phyloP scores from a whole-genome alignment of 345 rosid species.

The Dovyalis caffra region DNA sequence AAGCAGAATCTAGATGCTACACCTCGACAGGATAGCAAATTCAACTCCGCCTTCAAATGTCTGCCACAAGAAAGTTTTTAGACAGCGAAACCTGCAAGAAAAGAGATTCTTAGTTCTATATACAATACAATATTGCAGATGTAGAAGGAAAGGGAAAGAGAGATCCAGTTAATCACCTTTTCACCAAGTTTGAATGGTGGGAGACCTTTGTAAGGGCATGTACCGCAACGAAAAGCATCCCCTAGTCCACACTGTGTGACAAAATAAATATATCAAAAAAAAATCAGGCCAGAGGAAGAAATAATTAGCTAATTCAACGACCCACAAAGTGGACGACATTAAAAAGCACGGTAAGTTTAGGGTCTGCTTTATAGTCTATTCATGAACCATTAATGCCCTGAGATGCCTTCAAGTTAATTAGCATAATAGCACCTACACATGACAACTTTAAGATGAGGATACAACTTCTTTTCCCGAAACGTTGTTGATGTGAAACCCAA shows the following conservation, averaged over 20 bases:
- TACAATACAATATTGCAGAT: neutral
- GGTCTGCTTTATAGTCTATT: neutral
- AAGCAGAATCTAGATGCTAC: neutral
- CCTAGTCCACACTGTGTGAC: conserved; percentile 81
- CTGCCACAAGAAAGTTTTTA: conserved; percentile 73
- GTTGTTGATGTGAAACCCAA: neutral
- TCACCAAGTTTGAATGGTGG: conserved; percentile 87
- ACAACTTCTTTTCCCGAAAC: neutral
- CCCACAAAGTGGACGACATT: neutral
- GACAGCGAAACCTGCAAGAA: conserved; percentile 65
- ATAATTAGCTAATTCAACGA: neutral
- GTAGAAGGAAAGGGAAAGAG: neutral
- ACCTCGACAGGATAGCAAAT: too few species aligned
- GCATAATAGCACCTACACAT: neutral
- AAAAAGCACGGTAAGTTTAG: neutral
- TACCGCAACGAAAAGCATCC: conserved; percentile 92
- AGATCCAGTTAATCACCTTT: conserved; percentile 51
- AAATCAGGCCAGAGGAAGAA: neutral
- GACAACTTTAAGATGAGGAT: too few species aligned
- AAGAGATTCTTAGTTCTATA: conserved; percentile 3
- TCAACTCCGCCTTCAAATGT: conserved; percentile 41
- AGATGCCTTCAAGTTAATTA: neutral
- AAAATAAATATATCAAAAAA: neutral
- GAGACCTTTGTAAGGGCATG: conserved; percentile 96
- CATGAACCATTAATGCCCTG: neutral